Base-by-base conservation (phyloP, 2,329 filamentous ascomycete species). In the Colletotrichum neosansevieriae region DNA sequence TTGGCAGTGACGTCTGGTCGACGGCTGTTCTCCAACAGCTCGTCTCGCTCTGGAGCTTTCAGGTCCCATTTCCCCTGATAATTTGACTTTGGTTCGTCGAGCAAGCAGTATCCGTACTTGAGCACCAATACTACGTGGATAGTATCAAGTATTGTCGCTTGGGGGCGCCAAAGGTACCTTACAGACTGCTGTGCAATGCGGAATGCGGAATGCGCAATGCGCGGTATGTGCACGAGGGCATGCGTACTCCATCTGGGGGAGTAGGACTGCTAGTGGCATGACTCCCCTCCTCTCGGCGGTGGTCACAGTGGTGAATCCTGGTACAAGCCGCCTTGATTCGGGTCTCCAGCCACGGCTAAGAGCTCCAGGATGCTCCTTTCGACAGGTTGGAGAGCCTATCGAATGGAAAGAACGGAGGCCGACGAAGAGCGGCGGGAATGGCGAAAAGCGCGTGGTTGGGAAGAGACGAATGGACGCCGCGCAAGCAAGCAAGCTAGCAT, bases 271-370 rank as follows among this genome's bases (percentile, higher is more conserved):
- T 44, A 58, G 60, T 67, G 64, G 61, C 49, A 68, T 56, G 47
- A 59, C 54, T 54, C 65, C 61, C 53, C 54, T 65, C 65, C 42
- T 60, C 61, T 50, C 40, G 49, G 61, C 61, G 54, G 49, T 65
- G 47, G 53, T 64, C 45, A 49, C 47, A 13, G 53, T 59, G 32
- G 65, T 68, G 61, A 65, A 68, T 50, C 61, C 54, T 68, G 49
- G 65, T 38, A 68, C 61, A 65, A 44, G 57, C 36, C 10, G 24
- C 53, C 54, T 65, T 65, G 65, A 68, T 68, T 68, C 61, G 65
- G 61, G 61, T 63, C 45, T 19, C 21, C 21, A 38, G 50, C 34
- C 45, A 64, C 58, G 24, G 40, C 53, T 64, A 67, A 54, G 24
- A 56, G 34, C 36, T 63, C 40, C 59, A 58, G 61, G 61, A 64